Percentiles rank a stretch among this genome's conserved stretches.
Conservation (phyloP, 305 asterid genomes). For the Stenogyne calaminthoides region DNA sequence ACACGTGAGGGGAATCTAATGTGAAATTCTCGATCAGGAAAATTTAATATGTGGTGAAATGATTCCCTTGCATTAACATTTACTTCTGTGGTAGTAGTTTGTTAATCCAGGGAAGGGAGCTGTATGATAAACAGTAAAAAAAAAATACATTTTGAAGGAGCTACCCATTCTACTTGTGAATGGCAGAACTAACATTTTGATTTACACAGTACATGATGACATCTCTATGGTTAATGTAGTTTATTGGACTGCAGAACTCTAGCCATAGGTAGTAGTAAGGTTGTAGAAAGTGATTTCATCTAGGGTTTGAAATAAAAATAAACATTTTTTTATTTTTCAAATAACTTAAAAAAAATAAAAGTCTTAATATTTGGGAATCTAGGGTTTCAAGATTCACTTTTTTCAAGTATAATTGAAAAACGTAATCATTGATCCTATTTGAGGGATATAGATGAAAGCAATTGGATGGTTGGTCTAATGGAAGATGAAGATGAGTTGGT, state of each 20-base stretch:
- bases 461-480: too few relatives aligned
- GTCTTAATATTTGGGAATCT: too few relatives aligned
- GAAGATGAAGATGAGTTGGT: too few relatives aligned
- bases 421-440: too few relatives aligned
- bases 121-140: background rate
- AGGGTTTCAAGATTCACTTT: too few relatives aligned
- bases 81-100: conserved; percentile 6
- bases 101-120: conserved; percentile 5
- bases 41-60: background rate
- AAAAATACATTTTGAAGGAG: background rate
- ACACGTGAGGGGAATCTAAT: background rate
- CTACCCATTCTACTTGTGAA: background rate
- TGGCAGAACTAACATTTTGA: background rate
- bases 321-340: too few relatives aligned
- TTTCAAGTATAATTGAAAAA: too few relatives aligned
- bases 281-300: background rate
- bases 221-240: background rate
- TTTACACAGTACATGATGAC: background rate
- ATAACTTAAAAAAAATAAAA: too few relatives aligned
- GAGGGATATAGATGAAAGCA: too few relatives aligned
- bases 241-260: background rate
- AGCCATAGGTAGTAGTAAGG: background rate
- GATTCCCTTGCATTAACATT: background rate
- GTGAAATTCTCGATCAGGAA: background rate
- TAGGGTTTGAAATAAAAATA: too few relatives aligned